These are phyloP conservation scores for Malbranchea cinnamomea DNA, from an alignment of 2,329 filamentous ascomycete genomes.

Conservation along the genomic window DNA sequence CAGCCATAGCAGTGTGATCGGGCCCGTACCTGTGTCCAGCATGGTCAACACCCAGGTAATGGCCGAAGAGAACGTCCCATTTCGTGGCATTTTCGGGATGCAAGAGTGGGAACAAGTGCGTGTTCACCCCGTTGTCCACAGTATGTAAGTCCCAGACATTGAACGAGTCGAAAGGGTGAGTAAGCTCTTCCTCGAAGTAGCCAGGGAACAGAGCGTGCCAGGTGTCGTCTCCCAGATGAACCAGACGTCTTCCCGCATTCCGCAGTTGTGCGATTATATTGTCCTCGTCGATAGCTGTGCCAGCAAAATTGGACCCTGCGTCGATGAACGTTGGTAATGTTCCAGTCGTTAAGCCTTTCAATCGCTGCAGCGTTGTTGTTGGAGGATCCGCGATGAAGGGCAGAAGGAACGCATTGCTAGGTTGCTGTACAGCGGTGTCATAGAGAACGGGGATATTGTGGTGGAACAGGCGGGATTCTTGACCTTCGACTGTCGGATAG, in stretches of 20 bases:
- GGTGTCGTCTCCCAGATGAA: conserved; percentile 94
- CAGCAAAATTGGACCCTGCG: conserved; percentile 85
- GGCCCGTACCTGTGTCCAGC: conserved; percentile 93
- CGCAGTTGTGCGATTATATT: conserved; percentile 53
- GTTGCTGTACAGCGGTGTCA: conserved; percentile 59
- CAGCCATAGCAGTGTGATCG: conserved; percentile 78
- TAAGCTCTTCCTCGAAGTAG: conserved; percentile 81
- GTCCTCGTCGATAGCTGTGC: conserved; percentile 90
- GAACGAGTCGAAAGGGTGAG: conserved; percentile 85
- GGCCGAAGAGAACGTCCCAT: conserved; percentile 92
- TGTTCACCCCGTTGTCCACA: conserved; percentile 84
- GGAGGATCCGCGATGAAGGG: conserved; percentile 97
- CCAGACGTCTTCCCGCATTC: conserved; percentile 57
- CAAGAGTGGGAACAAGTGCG: conserved; percentile 69
- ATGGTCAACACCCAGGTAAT: conserved; percentile 91
- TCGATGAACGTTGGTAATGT: conserved; percentile 92
- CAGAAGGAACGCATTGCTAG: conserved; percentile 71
- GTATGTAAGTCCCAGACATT: conserved; percentile 98
- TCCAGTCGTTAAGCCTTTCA: conserved; percentile 90
- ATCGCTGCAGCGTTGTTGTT: conserved; percentile 76
- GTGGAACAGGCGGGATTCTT: conserved; percentile 53
- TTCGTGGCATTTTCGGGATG: conserved; percentile 46
- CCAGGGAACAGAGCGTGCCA: conserved; percentile 87
- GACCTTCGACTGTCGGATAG: conserved; percentile 29
- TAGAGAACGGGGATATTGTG: conserved; percentile 78